Percentiles rank a stretch among this genome's conserved stretches.
Conservation (phyloP, 495 filamentous ascomycete species). For the Neurospora pannonica region DNA sequence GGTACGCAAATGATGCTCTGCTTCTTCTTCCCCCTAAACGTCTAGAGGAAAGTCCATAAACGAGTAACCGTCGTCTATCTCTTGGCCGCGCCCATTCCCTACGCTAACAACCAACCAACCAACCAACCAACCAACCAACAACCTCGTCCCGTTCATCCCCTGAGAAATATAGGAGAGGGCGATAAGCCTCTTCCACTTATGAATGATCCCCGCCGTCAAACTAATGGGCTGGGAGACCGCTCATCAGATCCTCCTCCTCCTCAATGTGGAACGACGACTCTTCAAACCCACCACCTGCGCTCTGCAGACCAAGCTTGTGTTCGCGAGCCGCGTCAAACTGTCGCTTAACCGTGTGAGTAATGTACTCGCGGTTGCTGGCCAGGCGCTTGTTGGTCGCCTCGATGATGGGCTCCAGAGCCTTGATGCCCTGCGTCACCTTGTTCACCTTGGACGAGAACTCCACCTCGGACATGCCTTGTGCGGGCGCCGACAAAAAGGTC, state of each 20-base stretch:
- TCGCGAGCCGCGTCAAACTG: constrained; percentile 10
- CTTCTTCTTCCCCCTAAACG: not conserved
- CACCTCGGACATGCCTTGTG: constrained; percentile 33
- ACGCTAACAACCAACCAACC: not conserved
- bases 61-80: not conserved
- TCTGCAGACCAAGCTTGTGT: not conserved
- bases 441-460: constrained; percentile 35
- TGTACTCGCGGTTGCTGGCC: constrained; percentile 50
- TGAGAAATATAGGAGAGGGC: not conserved
- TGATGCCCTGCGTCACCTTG: constrained; percentile 32
- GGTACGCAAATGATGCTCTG: not conserved
- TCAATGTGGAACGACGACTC: not conserved
- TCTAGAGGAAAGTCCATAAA: not conserved
- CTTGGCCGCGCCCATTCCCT: not conserved
- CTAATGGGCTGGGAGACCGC: not conserved
- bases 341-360: constrained; percentile 38
- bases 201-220: not conserved
- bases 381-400: constrained; percentile 44
- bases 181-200: not conserved
- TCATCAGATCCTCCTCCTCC: not conserved
- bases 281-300: not conserved
- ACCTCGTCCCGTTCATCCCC: not conserved
- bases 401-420: constrained; percentile 32
- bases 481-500: constrained; percentile 22
- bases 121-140: not conserved